Conservation (phyloP, 805 yeast genomes). For the Teunomyces tritomae region DNA sequence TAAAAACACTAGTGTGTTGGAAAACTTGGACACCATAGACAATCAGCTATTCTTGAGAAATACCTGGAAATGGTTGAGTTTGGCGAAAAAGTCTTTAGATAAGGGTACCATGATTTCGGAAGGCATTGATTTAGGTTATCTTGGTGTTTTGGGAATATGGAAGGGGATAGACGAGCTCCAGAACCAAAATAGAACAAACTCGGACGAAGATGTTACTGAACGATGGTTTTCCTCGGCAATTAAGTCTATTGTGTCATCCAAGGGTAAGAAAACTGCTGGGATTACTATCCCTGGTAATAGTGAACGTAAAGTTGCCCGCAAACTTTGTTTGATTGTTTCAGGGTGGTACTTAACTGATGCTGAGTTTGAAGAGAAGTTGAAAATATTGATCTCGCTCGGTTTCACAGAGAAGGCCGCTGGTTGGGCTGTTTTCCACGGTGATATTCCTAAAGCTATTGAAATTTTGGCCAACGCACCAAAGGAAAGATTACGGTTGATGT, state of each 20-base stretch:
- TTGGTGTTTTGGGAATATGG: constrained; percentile 92
- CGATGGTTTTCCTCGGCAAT: constrained; percentile 51
- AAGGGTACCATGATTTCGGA: constrained; percentile 67
- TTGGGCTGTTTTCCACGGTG: constrained; percentile 94
- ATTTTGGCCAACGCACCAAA: constrained; percentile 73
- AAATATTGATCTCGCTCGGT: constrained; percentile 53
- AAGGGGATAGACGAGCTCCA: constrained; percentile 55
- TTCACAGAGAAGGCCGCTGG: constrained; percentile 91
- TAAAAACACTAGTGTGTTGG: constrained; percentile 59
- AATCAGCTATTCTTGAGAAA: constrained; percentile 57
- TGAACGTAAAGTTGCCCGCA: constrained; percentile 61
- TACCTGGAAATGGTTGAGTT: constrained; percentile 89
- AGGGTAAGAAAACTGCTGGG: constrained; percentile 47
- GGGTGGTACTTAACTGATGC: constrained; percentile 85
- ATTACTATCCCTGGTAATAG: constrained; percentile 45
- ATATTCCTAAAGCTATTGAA: constrained; percentile 74
- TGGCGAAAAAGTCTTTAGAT: constrained; percentile 62
- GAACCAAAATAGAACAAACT: constrained; percentile 45
- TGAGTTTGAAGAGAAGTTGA: constrained; percentile 70
- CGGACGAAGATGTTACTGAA: constrained; percentile 22
- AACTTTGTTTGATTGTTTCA: constrained; percentile 74
- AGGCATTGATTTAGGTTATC: constrained; percentile 75
- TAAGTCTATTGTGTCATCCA: constrained; percentile 47
- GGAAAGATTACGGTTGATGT: constrained; percentile 71
- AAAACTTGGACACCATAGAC: constrained; percentile 47